Percentiles rank a stretch among this genome's conserved stretches.
phyloP scores from a whole-genome alignment of 176 grass and related monocot genomes.

The Zizania latifolia region DNA sequence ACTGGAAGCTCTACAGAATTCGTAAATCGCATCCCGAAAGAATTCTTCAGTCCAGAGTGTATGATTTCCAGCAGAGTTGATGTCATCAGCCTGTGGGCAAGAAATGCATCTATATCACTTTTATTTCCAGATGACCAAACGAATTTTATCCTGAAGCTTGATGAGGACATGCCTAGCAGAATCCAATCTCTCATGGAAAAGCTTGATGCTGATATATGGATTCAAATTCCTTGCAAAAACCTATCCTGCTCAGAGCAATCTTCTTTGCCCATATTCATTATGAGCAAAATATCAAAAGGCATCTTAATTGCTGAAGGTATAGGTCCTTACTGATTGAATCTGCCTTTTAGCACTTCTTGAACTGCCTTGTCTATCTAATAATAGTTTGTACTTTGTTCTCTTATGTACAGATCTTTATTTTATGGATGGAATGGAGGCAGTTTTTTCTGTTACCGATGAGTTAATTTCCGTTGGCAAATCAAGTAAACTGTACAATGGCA shows the following conservation, averaged over 20 bases:
- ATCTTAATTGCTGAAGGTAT: conserved; percentile 76
- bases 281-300: conserved; percentile 56
- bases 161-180: conserved; percentile 50
- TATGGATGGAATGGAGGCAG: conserved; percentile 40
- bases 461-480: conserved; percentile 54
- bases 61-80: conserved; percentile 44
- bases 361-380: conserved; percentile 35
- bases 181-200: conserved; percentile 58
- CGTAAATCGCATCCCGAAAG: conserved; percentile 51
- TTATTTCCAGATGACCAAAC: conserved; percentile 32
- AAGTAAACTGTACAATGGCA: conserved; percentile 71
- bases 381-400: conserved; percentile 22
- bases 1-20: conserved; percentile 47
- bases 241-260: conserved; percentile 26
- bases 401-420: conserved; percentile 71
- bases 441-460: conserved; percentile 53
- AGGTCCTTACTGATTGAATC: background rate
- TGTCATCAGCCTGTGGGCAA: conserved; percentile 55
- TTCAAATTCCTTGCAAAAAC: conserved; percentile 62
- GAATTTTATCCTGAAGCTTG: conserved; percentile 49
- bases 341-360: conserved; percentile 21
- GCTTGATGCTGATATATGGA: conserved; percentile 74
- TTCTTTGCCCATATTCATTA: conserved; percentile 56
- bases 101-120: conserved; percentile 72
- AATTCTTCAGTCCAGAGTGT: conserved; percentile 61